Percentiles rank a stretch among this genome's conserved stretches.
Conservation (phyloP, 169 alveolate genomes). For the Blepharisma undulans region DNA sequence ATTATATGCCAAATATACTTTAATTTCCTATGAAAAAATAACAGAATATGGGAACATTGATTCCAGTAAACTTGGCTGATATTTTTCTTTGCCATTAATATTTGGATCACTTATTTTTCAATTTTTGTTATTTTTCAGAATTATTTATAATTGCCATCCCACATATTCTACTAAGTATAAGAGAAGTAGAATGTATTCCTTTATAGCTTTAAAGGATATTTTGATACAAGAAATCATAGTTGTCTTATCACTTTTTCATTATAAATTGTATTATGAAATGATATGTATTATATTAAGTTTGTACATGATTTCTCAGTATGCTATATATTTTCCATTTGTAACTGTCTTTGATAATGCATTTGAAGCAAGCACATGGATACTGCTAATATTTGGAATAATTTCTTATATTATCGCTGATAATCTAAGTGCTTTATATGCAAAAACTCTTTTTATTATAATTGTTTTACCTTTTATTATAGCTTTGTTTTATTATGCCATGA, state of each 20-base stretch:
- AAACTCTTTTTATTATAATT: not conserved
- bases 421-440: not conserved
- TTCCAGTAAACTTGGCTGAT: not conserved
- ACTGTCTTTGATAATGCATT: not conserved
- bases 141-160: not conserved
- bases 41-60: not conserved
- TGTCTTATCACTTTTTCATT: not conserved
- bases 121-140: not conserved
- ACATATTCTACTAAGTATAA: not conserved
- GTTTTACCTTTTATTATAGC: not conserved
- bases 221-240: not conserved
- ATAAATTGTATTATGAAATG: not conserved
- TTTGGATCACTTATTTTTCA: not conserved
- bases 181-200: not conserved
- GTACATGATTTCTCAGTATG: not conserved
- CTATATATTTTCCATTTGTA: not conserved
- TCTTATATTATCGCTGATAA: not conserved
- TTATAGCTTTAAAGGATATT: not conserved
- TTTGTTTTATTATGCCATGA: not conserved
- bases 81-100: not conserved
- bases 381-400: not conserved
- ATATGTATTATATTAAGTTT: not conserved
- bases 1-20: not conserved
- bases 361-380: not conserved
- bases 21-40: not conserved